Percentiles rank a stretch among this genome's conserved stretches.
Conservation (phyloP, 2,329 filamentous ascomycete species). For the Acrocalymma vagum region DNA sequence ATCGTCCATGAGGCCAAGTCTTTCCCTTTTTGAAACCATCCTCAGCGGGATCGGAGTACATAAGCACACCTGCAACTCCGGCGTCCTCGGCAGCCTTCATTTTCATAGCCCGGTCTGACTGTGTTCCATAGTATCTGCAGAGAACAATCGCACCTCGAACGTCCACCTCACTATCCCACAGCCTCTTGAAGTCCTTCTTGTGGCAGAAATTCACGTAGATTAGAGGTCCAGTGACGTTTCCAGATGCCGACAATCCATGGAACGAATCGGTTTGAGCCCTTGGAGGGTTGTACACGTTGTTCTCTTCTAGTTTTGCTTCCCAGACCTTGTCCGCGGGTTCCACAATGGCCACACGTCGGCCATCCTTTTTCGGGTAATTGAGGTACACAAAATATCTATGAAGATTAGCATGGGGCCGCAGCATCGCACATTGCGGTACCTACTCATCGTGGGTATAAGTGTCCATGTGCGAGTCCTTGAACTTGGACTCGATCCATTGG, state of each 20-base stretch:
- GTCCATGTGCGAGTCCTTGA: slow-evolving; percentile 76
- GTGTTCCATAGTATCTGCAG: slow-evolving; percentile 80
- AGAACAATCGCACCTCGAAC: slow-evolving; percentile 83
- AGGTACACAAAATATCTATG: slow-evolving; percentile 80
- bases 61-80: slow-evolving; percentile 85
- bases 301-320: slow-evolving; percentile 86
- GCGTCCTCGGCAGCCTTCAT: slow-evolving; percentile 88
- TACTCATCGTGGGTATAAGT: slow-evolving; percentile 75
- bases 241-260: slow-evolving; percentile 87
- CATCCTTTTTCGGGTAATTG: slow-evolving; percentile 84
- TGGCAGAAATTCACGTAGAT: slow-evolving; percentile 95
- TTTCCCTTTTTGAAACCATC: slow-evolving; percentile 80
- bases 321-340: slow-evolving; percentile 73
- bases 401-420: slow-evolving; percentile 19
- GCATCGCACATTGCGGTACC: slow-evolving; percentile 14
- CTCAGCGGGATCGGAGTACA: slow-evolving; percentile 90
- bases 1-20: slow-evolving; percentile 78
- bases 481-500: slow-evolving; percentile 82
- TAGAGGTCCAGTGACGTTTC: slow-evolving; percentile 84
- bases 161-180: slow-evolving; percentile 76
- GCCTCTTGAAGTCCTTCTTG: slow-evolving; percentile 78
- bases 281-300: slow-evolving; percentile 69
- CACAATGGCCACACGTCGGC: slow-evolving; percentile 82
- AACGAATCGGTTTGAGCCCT: slow-evolving; percentile 76
- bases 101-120: slow-evolving; percentile 79